A percentile compares a stretch with the other conserved stretches of the same genome.
Conservation (phyloP, 2,329 filamentous ascomycete genomes). For the Xylaria hypoxylon region DNA sequence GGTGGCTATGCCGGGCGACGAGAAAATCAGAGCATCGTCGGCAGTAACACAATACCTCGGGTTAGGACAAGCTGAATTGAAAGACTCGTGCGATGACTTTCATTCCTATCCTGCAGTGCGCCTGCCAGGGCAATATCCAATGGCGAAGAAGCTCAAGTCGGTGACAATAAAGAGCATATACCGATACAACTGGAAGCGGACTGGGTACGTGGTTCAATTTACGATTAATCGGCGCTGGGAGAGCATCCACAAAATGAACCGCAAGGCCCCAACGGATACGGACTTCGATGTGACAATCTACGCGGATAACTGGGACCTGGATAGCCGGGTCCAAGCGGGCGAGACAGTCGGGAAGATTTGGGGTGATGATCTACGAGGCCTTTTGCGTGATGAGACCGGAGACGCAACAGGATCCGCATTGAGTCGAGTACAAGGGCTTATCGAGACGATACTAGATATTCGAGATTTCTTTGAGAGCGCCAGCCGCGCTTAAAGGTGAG, state of each 20-base stretch:
- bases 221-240: constrained; percentile 52
- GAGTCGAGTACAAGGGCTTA: constrained; percentile 44
- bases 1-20: constrained; percentile 47
- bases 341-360: constrained; percentile 43
- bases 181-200: constrained; percentile 49
- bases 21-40: constrained; percentile 41
- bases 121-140: constrained; percentile 33
- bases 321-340: constrained; percentile 29
- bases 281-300: constrained; percentile 50
- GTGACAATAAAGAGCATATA: constrained; percentile 52
- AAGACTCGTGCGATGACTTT: constrained; percentile 31
- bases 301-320: constrained; percentile 49
- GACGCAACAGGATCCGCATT: constrained; percentile 48
- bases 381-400: constrained; percentile 38
- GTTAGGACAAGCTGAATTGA: constrained; percentile 42
- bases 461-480: constrained; percentile 39
- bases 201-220: constrained; percentile 53
- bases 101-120: constrained; percentile 47
- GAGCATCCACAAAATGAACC: constrained; percentile 40
- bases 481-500: background rate
- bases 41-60: constrained; percentile 43
- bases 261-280: constrained; percentile 31
- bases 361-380: constrained; percentile 45
- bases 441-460: constrained; percentile 41
- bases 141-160: constrained; percentile 45